A percentile compares a stretch with the other conserved stretches of the same genome.
These are phyloP conservation scores for Lactifluus subvellereus DNA, from an alignment of 768 basidiomycete genomes.

Conservation along the genomic window DNA sequence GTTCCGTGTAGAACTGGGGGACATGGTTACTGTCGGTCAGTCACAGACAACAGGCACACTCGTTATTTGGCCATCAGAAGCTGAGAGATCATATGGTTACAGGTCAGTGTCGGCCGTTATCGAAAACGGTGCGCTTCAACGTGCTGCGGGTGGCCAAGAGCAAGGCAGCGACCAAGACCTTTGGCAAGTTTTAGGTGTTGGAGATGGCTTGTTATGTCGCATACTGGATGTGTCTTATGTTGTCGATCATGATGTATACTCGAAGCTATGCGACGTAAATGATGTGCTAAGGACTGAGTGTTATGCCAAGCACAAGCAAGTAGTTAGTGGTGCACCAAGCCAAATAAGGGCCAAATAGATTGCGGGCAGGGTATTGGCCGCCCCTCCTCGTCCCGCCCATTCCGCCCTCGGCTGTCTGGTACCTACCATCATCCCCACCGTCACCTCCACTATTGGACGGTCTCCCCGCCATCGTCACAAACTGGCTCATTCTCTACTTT, in stretches of 20 bases:
- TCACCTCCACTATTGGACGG: slow-evolving; percentile 11
- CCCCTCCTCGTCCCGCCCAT: background rate
- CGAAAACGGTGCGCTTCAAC: slow-evolving; percentile 99
- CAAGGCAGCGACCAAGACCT: slow-evolving; percentile 87
- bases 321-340: background rate
- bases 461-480: slow-evolving; percentile 33
- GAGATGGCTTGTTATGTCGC: slow-evolving; percentile 16
- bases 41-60: slow-evolving; percentile 24
- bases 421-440: slow-evolving; percentile 5
- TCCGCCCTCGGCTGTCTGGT: slow-evolving; percentile 7
- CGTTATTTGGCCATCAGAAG: background rate
- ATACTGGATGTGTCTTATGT: slow-evolving; percentile 30
- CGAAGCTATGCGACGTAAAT: slow-evolving; percentile 8
- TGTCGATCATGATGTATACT: slow-evolving; percentile 30
- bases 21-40: slow-evolving; percentile 91
- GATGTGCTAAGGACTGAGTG: background rate
- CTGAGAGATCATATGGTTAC: slow-evolving; percentile 14
- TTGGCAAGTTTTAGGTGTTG: slow-evolving; percentile 79
- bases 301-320: background rate
- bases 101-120: slow-evolving; percentile 99
- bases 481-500: slow-evolving; percentile 80
- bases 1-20: slow-evolving; percentile 96
- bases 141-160: slow-evolving; percentile 91
- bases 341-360: slow-evolving; percentile 25
- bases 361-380: slow-evolving; percentile 2